A percentile compares a stretch with the other conserved stretches of the same genome.
phyloP scores from a whole-genome alignment of 345 rosid species.

The Chamaenerion angustifolium region DNA sequence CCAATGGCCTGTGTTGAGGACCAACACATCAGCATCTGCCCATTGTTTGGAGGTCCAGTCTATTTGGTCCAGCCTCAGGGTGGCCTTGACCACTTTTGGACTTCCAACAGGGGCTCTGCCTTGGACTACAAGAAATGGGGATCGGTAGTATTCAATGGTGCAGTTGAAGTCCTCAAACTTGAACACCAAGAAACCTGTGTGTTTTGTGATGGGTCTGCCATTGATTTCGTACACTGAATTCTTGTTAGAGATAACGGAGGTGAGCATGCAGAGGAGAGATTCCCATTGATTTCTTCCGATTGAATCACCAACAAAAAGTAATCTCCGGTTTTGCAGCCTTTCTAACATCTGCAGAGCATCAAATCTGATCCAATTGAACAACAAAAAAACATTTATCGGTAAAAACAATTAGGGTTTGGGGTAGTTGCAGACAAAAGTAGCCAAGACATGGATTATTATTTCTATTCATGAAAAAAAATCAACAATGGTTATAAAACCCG shows the following conservation, averaged over 20 bases:
- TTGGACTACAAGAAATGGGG: slow-evolving; percentile 61
- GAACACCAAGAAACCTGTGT: slow-evolving; percentile 58
- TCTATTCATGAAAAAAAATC: too few species aligned
- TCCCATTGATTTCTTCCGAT: slow-evolving; percentile 96
- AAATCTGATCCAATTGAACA: slow-evolving; percentile 29
- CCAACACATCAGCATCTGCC: slow-evolving; percentile 58
- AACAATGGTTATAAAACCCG: too few species aligned
- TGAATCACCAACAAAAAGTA: slow-evolving; percentile 88
- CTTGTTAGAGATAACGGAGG: slow-evolving; percentile 46
- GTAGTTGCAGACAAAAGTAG: too few species aligned
- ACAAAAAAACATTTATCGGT: too few species aligned
- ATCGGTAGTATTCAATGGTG: slow-evolving; percentile 76
- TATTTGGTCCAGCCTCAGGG: slow-evolving; percentile 51
- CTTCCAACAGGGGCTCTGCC: slow-evolving; percentile 50
- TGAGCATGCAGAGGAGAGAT: slow-evolving; percentile 76
- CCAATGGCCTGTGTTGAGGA: slow-evolving; percentile 92
- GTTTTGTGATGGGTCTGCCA: slow-evolving; percentile 80
- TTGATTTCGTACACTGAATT: slow-evolving; percentile 55
- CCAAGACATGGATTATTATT: too few species aligned
- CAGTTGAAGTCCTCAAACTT: slow-evolving; percentile 69
- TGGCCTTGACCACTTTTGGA: slow-evolving; percentile 38
- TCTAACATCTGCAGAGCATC: slow-evolving; percentile 58
- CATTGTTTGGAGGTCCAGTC: slow-evolving; percentile 55
- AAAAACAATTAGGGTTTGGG: too few species aligned
- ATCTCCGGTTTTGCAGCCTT: slow-evolving; percentile 41